phyloP scores from a whole-genome alignment of 805 yeast genomes.

The Grigorovia humatica region DNA sequence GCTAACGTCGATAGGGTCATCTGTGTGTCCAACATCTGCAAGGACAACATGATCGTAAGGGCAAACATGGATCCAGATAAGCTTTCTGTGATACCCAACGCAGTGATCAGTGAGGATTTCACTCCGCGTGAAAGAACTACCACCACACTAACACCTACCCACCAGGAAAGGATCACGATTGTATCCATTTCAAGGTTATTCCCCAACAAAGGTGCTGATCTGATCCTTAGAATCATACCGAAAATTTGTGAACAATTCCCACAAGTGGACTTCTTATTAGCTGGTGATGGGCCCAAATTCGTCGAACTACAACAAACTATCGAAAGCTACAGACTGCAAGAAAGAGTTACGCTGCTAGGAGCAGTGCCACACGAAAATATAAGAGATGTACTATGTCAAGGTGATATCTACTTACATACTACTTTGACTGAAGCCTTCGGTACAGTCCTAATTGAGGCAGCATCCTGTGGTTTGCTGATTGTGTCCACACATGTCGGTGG shows the following conservation, averaged over 20 bases:
- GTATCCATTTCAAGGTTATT: conserved; percentile 86
- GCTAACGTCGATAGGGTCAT: conserved; percentile 86
- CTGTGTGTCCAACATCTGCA: conserved; percentile 94
- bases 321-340: conserved; percentile 75
- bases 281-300: conserved; percentile 96
- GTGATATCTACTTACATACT: conserved; percentile 89
- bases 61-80: conserved; percentile 68
- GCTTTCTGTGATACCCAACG: conserved; percentile 92
- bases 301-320: conserved; percentile 93
- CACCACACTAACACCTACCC: background rate
- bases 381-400: conserved; percentile 82
- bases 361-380: conserved; percentile 88
- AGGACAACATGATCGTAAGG: conserved; percentile 86
- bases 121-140: conserved; percentile 29
- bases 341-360: conserved; percentile 77
- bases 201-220: conserved; percentile 94
- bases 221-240: conserved; percentile 77
- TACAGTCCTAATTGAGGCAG: conserved; percentile 94
- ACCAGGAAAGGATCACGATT: conserved; percentile 50
- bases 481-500: conserved; percentile 97
- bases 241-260: conserved; percentile 54
- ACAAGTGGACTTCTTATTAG: conserved; percentile 69
- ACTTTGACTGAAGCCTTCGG: conserved; percentile 97
- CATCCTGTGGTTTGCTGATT: conserved; percentile 85
- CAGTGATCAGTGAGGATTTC: conserved; percentile 79